Evolutionary conservation across 257 asterid genomes (phyloP), one percentile per base, ranked within the genome.

Genomic region (Solanum paucissectum): DNA sequence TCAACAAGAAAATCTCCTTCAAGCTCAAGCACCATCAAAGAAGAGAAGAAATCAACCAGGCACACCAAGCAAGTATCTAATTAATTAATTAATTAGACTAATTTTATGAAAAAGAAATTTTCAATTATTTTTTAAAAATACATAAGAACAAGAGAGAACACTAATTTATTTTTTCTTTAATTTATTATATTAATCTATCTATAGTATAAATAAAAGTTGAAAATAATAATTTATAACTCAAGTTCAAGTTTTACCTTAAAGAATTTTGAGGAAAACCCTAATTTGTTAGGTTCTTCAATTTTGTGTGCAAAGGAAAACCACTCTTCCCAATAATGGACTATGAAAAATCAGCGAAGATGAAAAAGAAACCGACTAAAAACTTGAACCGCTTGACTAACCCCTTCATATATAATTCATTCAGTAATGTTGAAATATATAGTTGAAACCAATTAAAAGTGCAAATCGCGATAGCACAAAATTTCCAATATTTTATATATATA

Each of bases 1-100:
- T 55, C 33, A 81, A 38, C 32, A 75, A 91, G 93, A 94, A 92
- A 91, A 21, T 94, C 91, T 85, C 83, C 95, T 42, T 46, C 82
- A 88, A 4, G 38, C 90, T 7, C 76, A 91, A 2, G 27, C 29
- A 81, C 87, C 93, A 1, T 77, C 74, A 38, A 95, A 93, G 92
- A 91, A 89, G 42, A 89, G 94, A 71, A 89, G 97, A 87, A 94
- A 95, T 71, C 98, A 94, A 86, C 93, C 98, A 7, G 98, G 98
- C 74, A 94, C 93, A 76, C 96, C 98, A 91, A 92, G 98, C 94
- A 93, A 94, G 98, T 94, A 83, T 79, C 93, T 2, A 36, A 12
- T 32, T 32, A 68, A 27, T 87, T 32, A 5, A 25, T 88, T 71
- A 72, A 71, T 33, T 33, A 69, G 1, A 71, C 77, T 71, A 86